Conservation (phyloP, 306 rosid genomes). For the Acmispon strigosus region DNA sequence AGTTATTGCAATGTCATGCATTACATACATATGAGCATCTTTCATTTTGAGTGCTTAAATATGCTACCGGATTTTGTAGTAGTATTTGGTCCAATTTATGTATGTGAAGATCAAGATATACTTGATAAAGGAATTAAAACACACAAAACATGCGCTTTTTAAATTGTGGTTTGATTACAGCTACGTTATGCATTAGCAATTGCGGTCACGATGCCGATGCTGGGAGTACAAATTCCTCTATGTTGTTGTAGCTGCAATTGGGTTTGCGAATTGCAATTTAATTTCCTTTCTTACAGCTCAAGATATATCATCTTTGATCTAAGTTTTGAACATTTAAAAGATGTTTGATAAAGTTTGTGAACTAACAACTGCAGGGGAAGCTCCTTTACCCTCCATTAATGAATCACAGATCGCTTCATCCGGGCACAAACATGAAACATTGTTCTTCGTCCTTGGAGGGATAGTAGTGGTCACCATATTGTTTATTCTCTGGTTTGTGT, state of each 20-base stretch:
- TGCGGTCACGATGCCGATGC: no score
- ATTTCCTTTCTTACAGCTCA: no score
- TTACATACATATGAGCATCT: not conserved
- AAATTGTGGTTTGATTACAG: no score
- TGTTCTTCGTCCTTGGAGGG: constrained; percentile 58
- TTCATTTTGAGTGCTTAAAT: not conserved
- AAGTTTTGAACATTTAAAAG: no score
- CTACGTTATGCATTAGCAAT: no score
- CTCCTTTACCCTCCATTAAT: constrained; percentile 18
- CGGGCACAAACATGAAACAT: not conserved
- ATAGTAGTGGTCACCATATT: constrained; percentile 33
- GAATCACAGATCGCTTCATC: not conserved
- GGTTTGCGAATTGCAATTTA: no score
- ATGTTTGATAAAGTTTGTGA: not conserved
- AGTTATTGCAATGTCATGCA: not conserved
- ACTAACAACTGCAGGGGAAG: not conserved
- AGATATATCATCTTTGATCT: no score
- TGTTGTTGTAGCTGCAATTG: no score
- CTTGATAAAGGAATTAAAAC: no score
- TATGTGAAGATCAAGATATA: no score
- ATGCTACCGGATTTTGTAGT: not conserved
- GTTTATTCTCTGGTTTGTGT: constrained; percentile 31
- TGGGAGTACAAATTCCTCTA: no score
- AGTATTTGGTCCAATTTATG: not conserved
- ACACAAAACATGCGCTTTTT: no score